Base-by-base conservation (phyloP, 768 basidiomycete genomes). In the Hericium alpestre region DNA sequence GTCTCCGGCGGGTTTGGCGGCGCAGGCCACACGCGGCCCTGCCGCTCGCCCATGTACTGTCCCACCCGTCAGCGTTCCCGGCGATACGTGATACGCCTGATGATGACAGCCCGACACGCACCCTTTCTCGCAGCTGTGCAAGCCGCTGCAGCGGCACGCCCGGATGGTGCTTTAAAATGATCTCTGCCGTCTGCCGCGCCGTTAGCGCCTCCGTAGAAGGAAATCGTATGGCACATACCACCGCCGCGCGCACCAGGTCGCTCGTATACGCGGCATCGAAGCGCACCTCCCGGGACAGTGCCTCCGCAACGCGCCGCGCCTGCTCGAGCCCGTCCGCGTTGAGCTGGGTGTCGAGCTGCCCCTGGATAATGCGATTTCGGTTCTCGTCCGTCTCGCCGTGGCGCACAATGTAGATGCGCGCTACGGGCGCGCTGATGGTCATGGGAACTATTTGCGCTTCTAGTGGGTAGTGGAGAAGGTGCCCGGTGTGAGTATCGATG, bases 351-450 rank as follows among this genome's bases (percentile, higher is more conserved):
- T 92, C 85, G 56, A 80, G 63, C 9, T 92, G 90, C 41, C 90
- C 90, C 73, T 92, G 89, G 48, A 88, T 77, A 56, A 86, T 80
- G 23, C 74, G 72, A 6, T 71, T 69, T 54, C 74, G 70, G 68
- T 90, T 90, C 64, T 78, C 82, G 43, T 81, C 76, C 23, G 89
- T 91, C 73, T 91, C 87, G 18, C 87, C 89, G 62, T 91, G 89
- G 46, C 89, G 81, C 51, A 89, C 76, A 59, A 89, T 70, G 65
- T 84, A 87, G 49, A 90, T 61, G 54, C 74, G 73, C 23, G 76
- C 75, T 25, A 72, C 64, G 55, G 66, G 58, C 66, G 72, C 70
- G 43, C 59, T 50, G 16, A 18, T 43, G 12, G 52, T 13, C 50
- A 27, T 38, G 18, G 52, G 18, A 12, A 3, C 43, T 15, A 11